Evolutionary conservation across 2,329 filamentous ascomycete genomes (phyloP), one percentile per base, ranked within the genome.

Genomic region (Alternaria solani): DNA sequence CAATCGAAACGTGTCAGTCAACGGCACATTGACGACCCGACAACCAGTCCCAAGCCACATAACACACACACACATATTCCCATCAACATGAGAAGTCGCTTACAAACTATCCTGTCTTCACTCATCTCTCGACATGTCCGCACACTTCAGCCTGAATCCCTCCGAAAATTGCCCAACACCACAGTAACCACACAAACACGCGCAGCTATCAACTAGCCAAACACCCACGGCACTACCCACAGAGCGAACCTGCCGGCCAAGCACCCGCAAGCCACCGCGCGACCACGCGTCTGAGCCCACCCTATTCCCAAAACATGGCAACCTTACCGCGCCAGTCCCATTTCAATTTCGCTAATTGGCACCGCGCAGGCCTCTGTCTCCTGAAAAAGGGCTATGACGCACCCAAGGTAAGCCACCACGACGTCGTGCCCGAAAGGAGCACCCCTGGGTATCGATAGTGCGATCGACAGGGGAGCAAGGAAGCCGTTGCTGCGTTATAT

Each of bases 401-500:
- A 56, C 23, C 30, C 46, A 20, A 28, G 30, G 38, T 38, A 18
- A 20, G 34, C 18, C 16, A 2, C 6, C 59, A 48, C 41, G 51
- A 51, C 28, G 25, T 25, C 32, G 14, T 41, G 26, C 36, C 26
- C 23, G 12, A 30, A 42, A 51, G 14, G 16, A 25, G 26, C 32
- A 41, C 23, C 57, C 42, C 42, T 52, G 57, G 20, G 38, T 57
- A 57, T 60, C 57, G 57, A 67, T 57, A 67, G 59, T 62, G 61
- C 47, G 67, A 69, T 71, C 67, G 65, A 54, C 68, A 69, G 67
- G 67, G 61, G 68, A 51, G 44, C 41, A 55, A 16, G 41, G 49
- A 49, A 62, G 60, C 56, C 32, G 46, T 49, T 38, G 43, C 44
- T 43, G 28, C 36, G 23, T 28, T 30, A 18, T 38, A 30, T 28